These are phyloP conservation scores for Backusella luteola DNA, from an alignment of 192 early-diverging fungal genomes.

Conservation along the genomic window DNA sequence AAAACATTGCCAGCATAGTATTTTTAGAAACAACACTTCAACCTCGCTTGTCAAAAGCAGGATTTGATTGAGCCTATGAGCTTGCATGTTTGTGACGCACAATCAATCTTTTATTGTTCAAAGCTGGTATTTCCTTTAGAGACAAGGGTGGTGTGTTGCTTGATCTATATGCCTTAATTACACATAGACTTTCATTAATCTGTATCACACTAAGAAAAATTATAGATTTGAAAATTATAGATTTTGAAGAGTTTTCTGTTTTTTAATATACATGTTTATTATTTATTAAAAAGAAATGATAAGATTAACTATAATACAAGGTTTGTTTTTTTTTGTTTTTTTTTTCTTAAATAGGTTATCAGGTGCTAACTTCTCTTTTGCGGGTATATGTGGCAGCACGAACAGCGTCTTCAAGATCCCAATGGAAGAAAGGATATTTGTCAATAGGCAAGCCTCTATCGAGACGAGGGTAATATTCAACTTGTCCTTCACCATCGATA, in stretches of 20 bases:
- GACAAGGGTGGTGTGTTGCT: too few relatives aligned
- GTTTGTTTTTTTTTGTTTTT: neutral
- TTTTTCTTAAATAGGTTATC: neutral
- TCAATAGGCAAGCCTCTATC: slow-evolving; percentile 16
- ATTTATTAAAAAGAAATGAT: neutral
- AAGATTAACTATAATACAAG: slow-evolving; percentile 1
- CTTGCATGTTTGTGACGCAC: neutral
- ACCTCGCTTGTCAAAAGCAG: neutral
- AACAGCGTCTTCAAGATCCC: slow-evolving; percentile 26
- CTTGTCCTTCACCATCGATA: neutral
- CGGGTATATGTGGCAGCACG: slow-evolving; percentile 16
- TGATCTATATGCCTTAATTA: neutral
- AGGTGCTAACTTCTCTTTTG: neutral
- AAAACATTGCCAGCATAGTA: too few relatives aligned
- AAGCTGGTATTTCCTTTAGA: neutral
- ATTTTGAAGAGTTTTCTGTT: neutral
- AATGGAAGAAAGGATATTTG: slow-evolving; percentile 27
- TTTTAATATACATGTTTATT: slow-evolving; percentile 18
- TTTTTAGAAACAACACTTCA: neutral
- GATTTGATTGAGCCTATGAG: neutral
- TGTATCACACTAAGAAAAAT: slow-evolving; percentile 13
- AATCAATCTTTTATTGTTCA: neutral
- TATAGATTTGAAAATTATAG: neutral
- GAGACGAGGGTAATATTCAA: neutral
- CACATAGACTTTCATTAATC: neutral